Evolutionary conservation across 176 grass and related monocot genomes (phyloP).

Genomic region (Saccharum spontaneum): DNA sequence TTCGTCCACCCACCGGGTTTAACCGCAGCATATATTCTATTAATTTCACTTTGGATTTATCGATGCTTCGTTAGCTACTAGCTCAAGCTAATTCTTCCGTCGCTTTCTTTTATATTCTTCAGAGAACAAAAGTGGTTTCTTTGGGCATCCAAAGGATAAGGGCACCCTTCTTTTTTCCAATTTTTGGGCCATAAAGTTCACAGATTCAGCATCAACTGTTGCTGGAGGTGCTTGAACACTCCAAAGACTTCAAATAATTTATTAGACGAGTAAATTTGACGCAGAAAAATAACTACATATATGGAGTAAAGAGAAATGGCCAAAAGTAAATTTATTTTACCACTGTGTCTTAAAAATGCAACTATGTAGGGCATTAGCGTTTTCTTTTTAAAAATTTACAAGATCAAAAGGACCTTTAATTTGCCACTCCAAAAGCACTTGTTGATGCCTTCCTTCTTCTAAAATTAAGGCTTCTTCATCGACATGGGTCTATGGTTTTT

Average conservation of each 20-base stretch:
- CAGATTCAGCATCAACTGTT: not conserved
- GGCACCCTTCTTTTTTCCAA: not conserved
- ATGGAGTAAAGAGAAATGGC: not conserved
- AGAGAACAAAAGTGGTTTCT: slow-evolving; percentile 2
- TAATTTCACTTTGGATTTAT: not conserved
- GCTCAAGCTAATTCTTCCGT: not conserved
- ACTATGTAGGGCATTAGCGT: not conserved
- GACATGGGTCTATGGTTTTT: not conserved
- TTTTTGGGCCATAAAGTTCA: not conserved
- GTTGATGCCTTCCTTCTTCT: not conserved
- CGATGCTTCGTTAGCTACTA: not conserved
- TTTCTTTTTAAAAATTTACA: not conserved
- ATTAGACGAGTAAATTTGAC: not conserved
- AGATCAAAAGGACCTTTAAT: not conserved
- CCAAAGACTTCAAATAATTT: not conserved
- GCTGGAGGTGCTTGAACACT: not conserved
- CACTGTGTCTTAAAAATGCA: not conserved
- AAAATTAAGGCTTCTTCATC: not conserved
- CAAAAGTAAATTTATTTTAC: not conserved
- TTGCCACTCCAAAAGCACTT: not conserved
- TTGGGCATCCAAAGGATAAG: not conserved
- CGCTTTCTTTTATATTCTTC: slow-evolving; percentile 5
- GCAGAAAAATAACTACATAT: not conserved
- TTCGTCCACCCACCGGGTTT: slow-evolving; percentile 20
- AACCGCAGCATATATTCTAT: slow-evolving; percentile 2